phyloP scores from a whole-genome alignment of 1,284 basidiomycete species.

The Paramarasmius palmivorus region DNA sequence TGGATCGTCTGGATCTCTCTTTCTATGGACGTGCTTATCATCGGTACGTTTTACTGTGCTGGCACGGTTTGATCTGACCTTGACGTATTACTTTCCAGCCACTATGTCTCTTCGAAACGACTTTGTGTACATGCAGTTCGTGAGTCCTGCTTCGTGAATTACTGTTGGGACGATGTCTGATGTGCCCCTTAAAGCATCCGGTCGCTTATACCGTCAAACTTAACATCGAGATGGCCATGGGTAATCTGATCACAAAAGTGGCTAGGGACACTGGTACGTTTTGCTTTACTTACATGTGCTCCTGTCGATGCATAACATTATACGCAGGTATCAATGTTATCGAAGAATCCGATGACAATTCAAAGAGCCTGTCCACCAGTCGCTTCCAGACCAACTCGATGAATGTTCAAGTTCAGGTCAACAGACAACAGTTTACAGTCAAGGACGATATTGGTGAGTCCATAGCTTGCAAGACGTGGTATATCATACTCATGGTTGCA shows the following conservation, averaged over 20 bases:
- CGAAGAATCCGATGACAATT: too few species aligned
- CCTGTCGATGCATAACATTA: not conserved
- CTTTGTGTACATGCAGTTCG: constrained; percentile 11
- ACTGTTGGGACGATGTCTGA: too few species aligned
- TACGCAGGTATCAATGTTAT: not conserved
- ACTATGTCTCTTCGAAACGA: constrained; percentile 10
- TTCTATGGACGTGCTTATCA: not conserved
- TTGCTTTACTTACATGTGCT: too few species aligned
- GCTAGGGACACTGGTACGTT: constrained; percentile 7
- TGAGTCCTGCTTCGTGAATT: not conserved
- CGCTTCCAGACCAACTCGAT: constrained; percentile 4
- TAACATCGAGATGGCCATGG: constrained; percentile 10
- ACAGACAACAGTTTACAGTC: constrained; percentile 6
- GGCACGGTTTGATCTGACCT: too few species aligned
- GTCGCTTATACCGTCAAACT: constrained; percentile 9
- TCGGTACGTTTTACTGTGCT: not conserved
- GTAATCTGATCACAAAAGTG: constrained; percentile 8
- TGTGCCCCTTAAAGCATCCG: constrained; percentile 1
- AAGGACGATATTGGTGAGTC: constrained; percentile 7
- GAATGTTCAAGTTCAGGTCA: constrained; percentile 3
- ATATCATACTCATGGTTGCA: too few species aligned
- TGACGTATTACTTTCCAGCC: not conserved
- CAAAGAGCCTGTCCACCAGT: not conserved
- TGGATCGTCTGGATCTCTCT: too few species aligned
- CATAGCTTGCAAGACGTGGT: too few species aligned